Conservation (phyloP, 768 basidiomycete species). For the Lactarius tabidus region DNA sequence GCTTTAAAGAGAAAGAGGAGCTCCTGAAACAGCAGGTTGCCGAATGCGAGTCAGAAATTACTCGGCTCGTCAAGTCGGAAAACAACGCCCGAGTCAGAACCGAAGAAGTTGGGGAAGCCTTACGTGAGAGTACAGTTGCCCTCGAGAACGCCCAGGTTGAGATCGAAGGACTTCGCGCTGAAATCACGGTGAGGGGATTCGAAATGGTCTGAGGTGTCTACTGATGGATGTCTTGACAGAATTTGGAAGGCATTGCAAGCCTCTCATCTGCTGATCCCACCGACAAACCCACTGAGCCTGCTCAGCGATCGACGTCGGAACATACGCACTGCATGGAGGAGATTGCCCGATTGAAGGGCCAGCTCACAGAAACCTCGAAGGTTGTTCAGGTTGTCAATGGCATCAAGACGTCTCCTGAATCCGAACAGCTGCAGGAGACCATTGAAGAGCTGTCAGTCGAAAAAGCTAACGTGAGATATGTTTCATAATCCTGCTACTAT, state of each 20-base stretch:
- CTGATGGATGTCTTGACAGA: constrained; percentile 38
- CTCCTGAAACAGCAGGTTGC: constrained; percentile 64
- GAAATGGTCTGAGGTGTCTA: not conserved
- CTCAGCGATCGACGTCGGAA: constrained; percentile 48
- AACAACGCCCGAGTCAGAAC: constrained; percentile 56
- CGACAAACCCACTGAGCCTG: constrained; percentile 45
- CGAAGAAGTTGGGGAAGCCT: constrained; percentile 85
- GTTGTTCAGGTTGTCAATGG: constrained; percentile 28
- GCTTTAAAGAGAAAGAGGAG: constrained; percentile 71
- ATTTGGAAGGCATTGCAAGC: constrained; percentile 53
- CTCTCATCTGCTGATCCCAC: constrained; percentile 28
- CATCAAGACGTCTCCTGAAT: not conserved
- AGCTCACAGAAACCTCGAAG: constrained; percentile 40
- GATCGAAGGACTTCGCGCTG: constrained; percentile 72
- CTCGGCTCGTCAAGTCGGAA: constrained; percentile 60
- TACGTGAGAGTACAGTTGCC: constrained; percentile 81
- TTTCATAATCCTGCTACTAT: not conserved
- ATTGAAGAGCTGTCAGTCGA: constrained; percentile 17
- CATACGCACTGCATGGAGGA: constrained; percentile 51
- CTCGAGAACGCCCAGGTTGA: constrained; percentile 89
- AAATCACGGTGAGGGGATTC: constrained; percentile 58
- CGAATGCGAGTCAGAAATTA: constrained; percentile 61
- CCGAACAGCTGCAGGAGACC: constrained; percentile 10
- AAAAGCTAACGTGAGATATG: constrained; percentile 18
- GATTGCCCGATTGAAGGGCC: constrained; percentile 48